A percentile compares a stretch with the other conserved stretches of the same genome.
Evolutionary conservation across 2,329 filamentous ascomycete species (phyloP).

Genomic region (Epichloe sylvatica): DNA sequence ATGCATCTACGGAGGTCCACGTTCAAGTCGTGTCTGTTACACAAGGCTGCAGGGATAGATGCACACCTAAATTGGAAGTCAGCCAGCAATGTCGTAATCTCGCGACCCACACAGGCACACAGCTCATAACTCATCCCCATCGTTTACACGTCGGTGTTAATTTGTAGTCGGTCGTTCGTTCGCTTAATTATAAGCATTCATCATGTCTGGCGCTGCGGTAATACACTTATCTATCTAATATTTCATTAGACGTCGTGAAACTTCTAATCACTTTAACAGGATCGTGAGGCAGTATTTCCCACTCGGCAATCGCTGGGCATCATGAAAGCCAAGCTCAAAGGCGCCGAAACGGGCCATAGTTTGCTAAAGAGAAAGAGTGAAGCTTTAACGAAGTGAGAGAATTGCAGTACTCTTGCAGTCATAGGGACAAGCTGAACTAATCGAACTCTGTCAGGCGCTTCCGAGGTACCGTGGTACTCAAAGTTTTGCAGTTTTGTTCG

Average conservation of each 20-base stretch:
- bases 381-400: constrained; percentile 78
- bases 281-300: constrained; percentile 91
- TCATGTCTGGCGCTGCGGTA: constrained; percentile 22
- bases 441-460: constrained; percentile 2
- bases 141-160: background rate
- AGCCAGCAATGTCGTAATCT: no score
- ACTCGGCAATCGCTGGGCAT: constrained; percentile 91
- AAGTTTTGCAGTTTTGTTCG: constrained; percentile 4
- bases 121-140: background rate
- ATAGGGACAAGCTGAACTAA: background rate
- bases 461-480: constrained; percentile 3
- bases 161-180: background rate
- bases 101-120: background rate
- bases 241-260: background rate
- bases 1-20: constrained; percentile 1
- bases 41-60: no score
- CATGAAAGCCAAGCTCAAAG: constrained; percentile 98
- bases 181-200: constrained; percentile 2
- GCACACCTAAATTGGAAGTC: no score
- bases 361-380: constrained; percentile 96
- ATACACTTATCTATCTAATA: background rate
- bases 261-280: constrained; percentile 35
- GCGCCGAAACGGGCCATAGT: constrained; percentile 79
- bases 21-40: no score
- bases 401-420: background rate